Evolutionary conservation across 208 protist species (phyloP), one percentile per base, ranked within the genome.

Genomic region (Crithidia fasciculata): DNA sequence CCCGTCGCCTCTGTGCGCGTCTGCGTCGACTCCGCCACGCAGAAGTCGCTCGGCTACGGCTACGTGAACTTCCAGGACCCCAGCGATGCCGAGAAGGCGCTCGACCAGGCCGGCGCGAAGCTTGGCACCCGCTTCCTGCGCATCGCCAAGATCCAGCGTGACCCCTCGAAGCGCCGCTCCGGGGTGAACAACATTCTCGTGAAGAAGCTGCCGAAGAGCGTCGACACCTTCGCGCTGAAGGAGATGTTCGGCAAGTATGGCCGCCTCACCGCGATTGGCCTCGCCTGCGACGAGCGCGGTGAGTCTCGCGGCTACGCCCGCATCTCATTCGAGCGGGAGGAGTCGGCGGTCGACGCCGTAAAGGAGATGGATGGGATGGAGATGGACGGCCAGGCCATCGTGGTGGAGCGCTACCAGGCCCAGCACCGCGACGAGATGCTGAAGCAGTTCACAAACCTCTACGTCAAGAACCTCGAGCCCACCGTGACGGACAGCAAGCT

Each of bases 31-130:
- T 85, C 92, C 47, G 90, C 90, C 55, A 99, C 98, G 12, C 95
- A 98, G 81, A 98, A 98, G 85, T 99, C 98, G 10, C 95, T 99
- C 60, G 98, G 97, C 64, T 99, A 99, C 86, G 98, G 97, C 59
- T 99, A 99, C 88, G 98, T 99, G 44, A 99, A 99, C 96, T 99
- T 99, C 78, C 97, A 99, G 85, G 98, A 96, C 80, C 84, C 92
- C 60, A 85, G 92, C 39, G 98, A 99, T 89, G 98, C 98, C 49
- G 98, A 99, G 86, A 96, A 98, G 84, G 99, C 99, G 10, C 80
- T 99, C 52, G 98, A 99, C 74, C 98, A 97, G 43, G 88, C 99
- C 62, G 99, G 99, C 87, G 90, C 90, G 5, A 87, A 85, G 73
- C 97, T 99, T 50, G 95, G 95, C 45, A 88, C 78, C 64, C 89